Evolutionary conservation across 805 yeast genomes (phyloP), one percentile per base, ranked within the genome.

Genomic region (Candida jianshihensis): DNA sequence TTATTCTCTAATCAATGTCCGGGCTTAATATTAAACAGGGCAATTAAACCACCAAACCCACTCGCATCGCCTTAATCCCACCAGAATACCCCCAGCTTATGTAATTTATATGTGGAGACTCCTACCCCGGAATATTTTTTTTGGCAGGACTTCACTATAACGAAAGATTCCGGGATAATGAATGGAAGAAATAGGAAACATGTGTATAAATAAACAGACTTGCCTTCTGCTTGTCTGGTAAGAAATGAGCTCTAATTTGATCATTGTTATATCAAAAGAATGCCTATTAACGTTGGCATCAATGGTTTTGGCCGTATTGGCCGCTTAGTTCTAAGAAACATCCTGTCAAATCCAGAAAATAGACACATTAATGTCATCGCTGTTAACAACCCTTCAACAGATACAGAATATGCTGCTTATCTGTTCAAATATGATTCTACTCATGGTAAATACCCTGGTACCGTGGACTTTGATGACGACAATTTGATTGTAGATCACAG

Each of bases 301-400:
- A 85, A 85, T 78, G 95, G 95, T 56, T 85, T 85, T 81, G 95
- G 95, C 58, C 81, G 95, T 70, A 85, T 85, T 59, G 95, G 95
- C 51, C 85, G 95, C 70, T 75, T 85, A 54, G 95, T 80, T 48
- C 70, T 86, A 56, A 81, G 95, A 73, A 73, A 83, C 60, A 94
- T 94, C 46, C 67, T 85, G 48, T 49, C 63, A 43, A 77, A 86
- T 26, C 44, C 42, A 24, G 46, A 34, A 12, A 46, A 48, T 26
- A 19, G 31, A 12, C 45, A 49, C 42, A 80, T 87, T 57, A 74
- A 82, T 55, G 81, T 87, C 48, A 85, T 84, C 48, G 94, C 94
- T 49, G 70, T 87, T 75, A 87, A 87, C 66, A 92, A 87, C 66
- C 96, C 96, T 46, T 86, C 84, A 74, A 87, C 86, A 57, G 77